Base-by-base conservation (phyloP, 805 yeast species). In the Zygosaccharomyces pseudorouxii region DNA sequence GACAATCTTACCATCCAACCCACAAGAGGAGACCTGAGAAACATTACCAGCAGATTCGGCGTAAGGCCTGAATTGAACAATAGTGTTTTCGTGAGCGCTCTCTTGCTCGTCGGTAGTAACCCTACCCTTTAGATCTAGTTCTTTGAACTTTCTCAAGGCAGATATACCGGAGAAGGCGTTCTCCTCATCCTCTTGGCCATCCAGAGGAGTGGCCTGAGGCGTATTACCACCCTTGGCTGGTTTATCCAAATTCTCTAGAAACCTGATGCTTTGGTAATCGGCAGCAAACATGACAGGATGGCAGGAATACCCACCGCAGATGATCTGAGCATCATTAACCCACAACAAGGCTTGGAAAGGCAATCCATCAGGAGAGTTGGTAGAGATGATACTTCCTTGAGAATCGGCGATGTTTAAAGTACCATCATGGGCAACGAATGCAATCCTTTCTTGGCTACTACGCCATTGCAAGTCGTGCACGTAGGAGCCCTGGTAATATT, bases 251-350 rank as follows among this genome's bases (percentile, higher is more conserved):
- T 80, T 77, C 64, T 70, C 74, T 55, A 76, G 71, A 65, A 66
- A 80, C 51, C 64, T 73, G 86, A 73, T 71, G 60, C 96, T 95
- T 46, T 79, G 79, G 23, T 68, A 55, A 50, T 77, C 81, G 38
- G 95, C 96, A 59, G 80, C 77, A 64, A 86, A 92, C 35, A 89
- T 83, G 44, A 90, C 80, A 45, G 97, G 95, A 68, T 87, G 88
- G 70, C 95, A 86, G 67, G 88, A 89, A 71, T 84, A 89, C 42
- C 99, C 99, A 3, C 90, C 98, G 33, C 86, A 93, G 47, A 89
- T 76, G 42, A 90, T 71, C 59, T 82, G 81, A 55, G 72, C 70
- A 55, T 86, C 85, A 52, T 78, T 73, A 43, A 81, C 72, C 77
- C 88, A 93, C 44, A 82, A 72, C 46, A 92, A 69, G 2, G 93